phyloP scores from a whole-genome alignment of 108 stramenopile species.

The Schizochytrium sp. region DNA sequence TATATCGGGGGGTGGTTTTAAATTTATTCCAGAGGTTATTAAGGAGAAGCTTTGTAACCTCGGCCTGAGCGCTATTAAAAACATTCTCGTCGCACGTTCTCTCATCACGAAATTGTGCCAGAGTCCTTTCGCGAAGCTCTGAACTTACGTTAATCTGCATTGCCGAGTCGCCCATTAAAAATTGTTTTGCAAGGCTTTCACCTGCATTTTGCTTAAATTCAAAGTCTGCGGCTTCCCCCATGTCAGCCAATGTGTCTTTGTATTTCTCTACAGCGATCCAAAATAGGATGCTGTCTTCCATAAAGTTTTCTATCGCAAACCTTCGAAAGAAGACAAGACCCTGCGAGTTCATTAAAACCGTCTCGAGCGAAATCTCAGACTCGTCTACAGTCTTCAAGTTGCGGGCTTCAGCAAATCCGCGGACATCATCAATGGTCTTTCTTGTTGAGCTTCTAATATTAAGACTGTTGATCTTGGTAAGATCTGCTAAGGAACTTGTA shows the following conservation, averaged over 20 bases:
- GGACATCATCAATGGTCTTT: conserved; percentile 8
- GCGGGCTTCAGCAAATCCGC: neutral
- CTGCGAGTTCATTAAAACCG: conserved; percentile 27
- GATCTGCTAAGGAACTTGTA: conserved; percentile 25
- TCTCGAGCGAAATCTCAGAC: conserved; percentile 8
- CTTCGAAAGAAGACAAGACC: conserved; percentile 34
- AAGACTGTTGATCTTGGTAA: neutral
- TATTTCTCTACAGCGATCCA: conserved; percentile 51
- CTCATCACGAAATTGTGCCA: neutral
- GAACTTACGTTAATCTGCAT: conserved; percentile 35
- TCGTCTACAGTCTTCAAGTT: conserved; percentile 29
- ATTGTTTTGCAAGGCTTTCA: neutral
- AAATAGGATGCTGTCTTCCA: conserved; percentile 56
- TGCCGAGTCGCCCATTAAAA: neutral
- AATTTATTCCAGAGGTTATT: conserved; percentile 47
- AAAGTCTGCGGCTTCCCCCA: conserved; percentile 4
- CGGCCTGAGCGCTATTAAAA: conserved; percentile 8
- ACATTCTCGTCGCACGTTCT: neutral
- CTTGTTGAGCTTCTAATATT: neutral
- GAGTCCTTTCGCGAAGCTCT: conserved; percentile 22
- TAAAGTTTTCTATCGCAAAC: conserved; percentile 57
- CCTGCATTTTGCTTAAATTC: neutral
- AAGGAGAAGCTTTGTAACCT: conserved; percentile 39
- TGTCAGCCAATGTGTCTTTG: neutral
- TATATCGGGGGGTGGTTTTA: neutral